These are phyloP conservation scores for Euphorbia tirucalli DNA, from an alignment of 345 rosid species.

Conservation along the genomic window DNA sequence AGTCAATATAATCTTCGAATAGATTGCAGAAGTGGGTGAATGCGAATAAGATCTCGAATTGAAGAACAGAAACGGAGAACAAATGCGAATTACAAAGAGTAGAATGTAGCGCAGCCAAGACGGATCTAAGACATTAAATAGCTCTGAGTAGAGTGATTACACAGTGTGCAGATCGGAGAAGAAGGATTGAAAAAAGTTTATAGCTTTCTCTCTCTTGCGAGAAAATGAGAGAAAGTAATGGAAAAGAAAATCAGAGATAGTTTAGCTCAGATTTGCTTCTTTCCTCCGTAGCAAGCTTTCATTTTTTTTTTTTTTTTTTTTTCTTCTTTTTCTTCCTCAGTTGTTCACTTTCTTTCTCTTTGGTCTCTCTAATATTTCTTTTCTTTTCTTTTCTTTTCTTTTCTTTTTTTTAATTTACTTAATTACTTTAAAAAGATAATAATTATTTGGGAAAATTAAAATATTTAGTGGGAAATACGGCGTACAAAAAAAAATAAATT, in stretches of 20 bases:
- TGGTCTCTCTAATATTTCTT: conserved; percentile 20
- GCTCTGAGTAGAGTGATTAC: background rate
- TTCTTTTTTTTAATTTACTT: background rate
- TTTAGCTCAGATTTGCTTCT: conserved; percentile 38
- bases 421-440: background rate
- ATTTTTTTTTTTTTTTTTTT: conserved; percentile 2
- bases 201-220: conserved; percentile 30
- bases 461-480: background rate
- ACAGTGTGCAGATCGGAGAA: conserved; percentile 33
- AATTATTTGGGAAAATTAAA: background rate
- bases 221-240: conserved; percentile 21
- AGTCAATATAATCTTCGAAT: conserved; percentile 13
- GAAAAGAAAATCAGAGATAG: conserved; percentile 6
- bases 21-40: background rate
- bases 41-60: conserved; percentile 31
- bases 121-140: conserved; percentile 49
- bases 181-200: conserved; percentile 26
- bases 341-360: conserved; percentile 4
- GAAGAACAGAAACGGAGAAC: background rate
- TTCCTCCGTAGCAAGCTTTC: conserved; percentile 39
- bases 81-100: conserved; percentile 24
- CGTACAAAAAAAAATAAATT: background rate
- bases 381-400: conserved; percentile 8
- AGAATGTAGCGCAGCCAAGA: conserved; percentile 24
- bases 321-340: background rate